phyloP scores from a whole-genome alignment of 148 eudicot species.

The Heliamphora exappendiculata region DNA sequence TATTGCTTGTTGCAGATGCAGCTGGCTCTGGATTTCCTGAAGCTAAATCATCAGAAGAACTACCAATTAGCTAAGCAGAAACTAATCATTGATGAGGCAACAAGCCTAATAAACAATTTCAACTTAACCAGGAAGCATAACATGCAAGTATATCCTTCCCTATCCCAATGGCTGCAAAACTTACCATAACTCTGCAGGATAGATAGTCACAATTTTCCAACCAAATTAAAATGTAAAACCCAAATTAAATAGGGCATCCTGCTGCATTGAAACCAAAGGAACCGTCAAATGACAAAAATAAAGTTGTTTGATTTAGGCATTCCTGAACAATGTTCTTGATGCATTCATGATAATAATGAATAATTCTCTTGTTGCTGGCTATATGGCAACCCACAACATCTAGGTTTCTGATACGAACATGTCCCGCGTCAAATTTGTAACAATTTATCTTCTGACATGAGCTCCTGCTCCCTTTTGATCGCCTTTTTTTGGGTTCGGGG shows the following conservation, averaged over 20 bases:
- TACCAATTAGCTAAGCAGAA: neutral
- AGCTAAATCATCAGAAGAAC: conserved; percentile 15
- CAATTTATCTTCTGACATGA: neutral
- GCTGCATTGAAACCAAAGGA: neutral
- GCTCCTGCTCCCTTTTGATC: neutral
- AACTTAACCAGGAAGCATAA: neutral
- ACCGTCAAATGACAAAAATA: neutral
- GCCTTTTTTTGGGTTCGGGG: neutral
- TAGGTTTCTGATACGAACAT: neutral
- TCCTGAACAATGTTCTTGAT: neutral
- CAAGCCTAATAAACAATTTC: neutral
- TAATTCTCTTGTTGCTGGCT: neutral
- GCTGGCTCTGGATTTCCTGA: conserved; percentile 42
- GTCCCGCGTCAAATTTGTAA: too few species aligned
- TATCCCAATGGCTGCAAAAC: neutral
- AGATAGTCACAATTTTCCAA: neutral
- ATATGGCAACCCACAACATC: neutral
- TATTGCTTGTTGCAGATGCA: conserved; percentile 31
- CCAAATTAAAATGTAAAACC: neutral
- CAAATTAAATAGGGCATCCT: neutral
- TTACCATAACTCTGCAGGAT: neutral
- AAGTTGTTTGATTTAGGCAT: neutral
- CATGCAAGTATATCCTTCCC: neutral
- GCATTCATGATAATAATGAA: neutral
- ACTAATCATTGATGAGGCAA: neutral